A percentile compares a stretch with the other conserved stretches of the same genome.
Evolutionary conservation across 805 yeast genomes (phyloP).

Genomic region (Lipomyces lipofer): DNA sequence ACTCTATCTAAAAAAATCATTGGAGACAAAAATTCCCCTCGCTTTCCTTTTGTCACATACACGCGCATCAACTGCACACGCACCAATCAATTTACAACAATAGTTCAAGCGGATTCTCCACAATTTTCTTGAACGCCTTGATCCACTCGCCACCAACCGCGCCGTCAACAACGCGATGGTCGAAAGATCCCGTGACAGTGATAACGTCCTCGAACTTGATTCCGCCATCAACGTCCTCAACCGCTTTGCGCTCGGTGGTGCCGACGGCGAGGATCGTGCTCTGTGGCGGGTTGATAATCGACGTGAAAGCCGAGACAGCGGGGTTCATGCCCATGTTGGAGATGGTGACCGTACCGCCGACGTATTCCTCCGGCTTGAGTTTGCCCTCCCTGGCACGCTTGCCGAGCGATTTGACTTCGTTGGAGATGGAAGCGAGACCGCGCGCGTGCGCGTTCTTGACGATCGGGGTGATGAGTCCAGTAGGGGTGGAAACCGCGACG

Average conservation of each 20-base stretch:
- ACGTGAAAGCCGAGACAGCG: slow-evolving; percentile 90
- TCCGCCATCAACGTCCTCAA: slow-evolving; percentile 91
- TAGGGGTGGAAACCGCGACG: slow-evolving; percentile 97
- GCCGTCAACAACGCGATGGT: slow-evolving; percentile 97
- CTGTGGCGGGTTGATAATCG: slow-evolving; percentile 98
- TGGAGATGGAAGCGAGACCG: slow-evolving; percentile 82
- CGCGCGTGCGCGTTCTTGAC: slow-evolving; percentile 82
- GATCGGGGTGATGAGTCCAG: slow-evolving; percentile 96
- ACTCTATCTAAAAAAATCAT: not conserved
- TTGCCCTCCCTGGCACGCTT: slow-evolving; percentile 94
- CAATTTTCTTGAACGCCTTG: slow-evolving; percentile 82
- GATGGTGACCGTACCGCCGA: slow-evolving; percentile 98
- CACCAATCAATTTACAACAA: slow-evolving; percentile 54
- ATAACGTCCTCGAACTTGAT: slow-evolving; percentile 89
- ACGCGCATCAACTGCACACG: not conserved
- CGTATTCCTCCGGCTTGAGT: slow-evolving; percentile 93
- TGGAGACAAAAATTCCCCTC: not conserved
- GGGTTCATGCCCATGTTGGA: slow-evolving; percentile 99
- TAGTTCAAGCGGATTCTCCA: slow-evolving; percentile 96
- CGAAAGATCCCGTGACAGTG: slow-evolving; percentile 93
- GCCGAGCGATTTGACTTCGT: slow-evolving; percentile 86
- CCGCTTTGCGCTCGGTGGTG: slow-evolving; percentile 87
- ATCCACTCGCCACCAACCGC: slow-evolving; percentile 97
- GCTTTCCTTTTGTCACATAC: not conserved
- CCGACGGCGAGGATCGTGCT: slow-evolving; percentile 92